Evolutionary conservation across 2,329 filamentous ascomycete genomes (phyloP).

Genomic region (Paracoccidioides lutzii): DNA sequence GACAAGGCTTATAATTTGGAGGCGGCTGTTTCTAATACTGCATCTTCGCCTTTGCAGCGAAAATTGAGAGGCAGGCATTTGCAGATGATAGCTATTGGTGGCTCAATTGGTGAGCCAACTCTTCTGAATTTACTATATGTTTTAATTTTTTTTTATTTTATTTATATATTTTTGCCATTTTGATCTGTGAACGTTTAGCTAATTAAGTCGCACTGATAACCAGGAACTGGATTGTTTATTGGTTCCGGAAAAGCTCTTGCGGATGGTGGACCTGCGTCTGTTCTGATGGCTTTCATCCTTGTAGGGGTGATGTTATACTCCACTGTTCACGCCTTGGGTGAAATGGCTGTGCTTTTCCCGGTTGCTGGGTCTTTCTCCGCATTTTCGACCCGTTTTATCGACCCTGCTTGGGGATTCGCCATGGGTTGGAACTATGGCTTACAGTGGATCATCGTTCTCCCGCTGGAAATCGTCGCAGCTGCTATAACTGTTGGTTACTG

Average conservation of each 20-base stretch:
- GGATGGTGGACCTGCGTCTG: constrained; percentile 29
- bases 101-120: constrained; percentile 36
- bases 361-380: constrained; percentile 37
- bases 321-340: constrained; percentile 41
- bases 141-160: background rate
- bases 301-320: constrained; percentile 53
- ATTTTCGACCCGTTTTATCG: constrained; percentile 30
- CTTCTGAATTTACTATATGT: background rate
- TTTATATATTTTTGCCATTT: background rate
- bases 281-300: constrained; percentile 32
- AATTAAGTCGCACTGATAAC: background rate
- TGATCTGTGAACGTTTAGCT: background rate
- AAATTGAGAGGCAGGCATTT: constrained; percentile 41
- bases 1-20: constrained; percentile 17
- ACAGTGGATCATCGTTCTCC: constrained; percentile 69
- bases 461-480: constrained; percentile 55
- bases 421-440: constrained; percentile 37
- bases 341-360: constrained; percentile 38
- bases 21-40: constrained; percentile 17
- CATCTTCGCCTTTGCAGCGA: constrained; percentile 17
- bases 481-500: constrained; percentile 51
- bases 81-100: constrained; percentile 47
- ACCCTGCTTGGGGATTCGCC: constrained; percentile 39
- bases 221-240: constrained; percentile 33
- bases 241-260: constrained; percentile 28